Conservation (phyloP, 2,329 filamentous ascomycete species). For the Fusarium sp. region DNA sequence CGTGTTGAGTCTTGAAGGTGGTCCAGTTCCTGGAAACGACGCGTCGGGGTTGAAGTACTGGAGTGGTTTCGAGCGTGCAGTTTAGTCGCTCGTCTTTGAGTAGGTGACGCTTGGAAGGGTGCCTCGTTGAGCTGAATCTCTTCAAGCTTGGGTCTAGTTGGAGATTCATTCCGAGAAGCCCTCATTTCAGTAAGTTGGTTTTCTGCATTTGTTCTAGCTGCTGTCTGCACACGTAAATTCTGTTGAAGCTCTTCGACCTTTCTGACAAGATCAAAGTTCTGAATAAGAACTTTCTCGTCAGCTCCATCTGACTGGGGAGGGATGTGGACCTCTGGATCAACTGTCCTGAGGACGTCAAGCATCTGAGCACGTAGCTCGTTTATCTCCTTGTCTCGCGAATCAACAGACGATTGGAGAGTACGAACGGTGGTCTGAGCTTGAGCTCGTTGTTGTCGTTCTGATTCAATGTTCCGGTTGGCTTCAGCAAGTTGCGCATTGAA, state of each 20-base stretch:
- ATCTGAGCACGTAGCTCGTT: conserved; percentile 83
- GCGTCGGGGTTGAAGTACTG: conserved; percentile 80
- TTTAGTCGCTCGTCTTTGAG: conserved; percentile 71
- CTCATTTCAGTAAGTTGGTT: conserved; percentile 82
- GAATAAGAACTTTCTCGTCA: conserved; percentile 75
- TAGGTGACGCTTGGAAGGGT: conserved; percentile 78
- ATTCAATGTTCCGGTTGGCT: conserved; percentile 88
- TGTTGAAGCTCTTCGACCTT: conserved; percentile 91
- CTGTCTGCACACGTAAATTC: conserved; percentile 83
- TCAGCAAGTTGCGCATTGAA: conserved; percentile 87
- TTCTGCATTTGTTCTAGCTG: conserved; percentile 85
- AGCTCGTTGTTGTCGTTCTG: conserved; percentile 83
- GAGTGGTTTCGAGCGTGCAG: conserved; percentile 70
- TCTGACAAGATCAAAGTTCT: conserved; percentile 84
- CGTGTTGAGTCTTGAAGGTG: conserved; percentile 77
- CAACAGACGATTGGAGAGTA: conserved; percentile 81
- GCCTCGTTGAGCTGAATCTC: conserved; percentile 89
- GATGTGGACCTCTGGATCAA: conserved; percentile 79
- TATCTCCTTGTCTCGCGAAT: conserved; percentile 83
- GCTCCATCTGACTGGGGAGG: conserved; percentile 68
- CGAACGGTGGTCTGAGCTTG: conserved; percentile 89
- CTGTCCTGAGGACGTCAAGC: conserved; percentile 83
- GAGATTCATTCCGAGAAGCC: conserved; percentile 77
- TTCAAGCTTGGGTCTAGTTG: conserved; percentile 79
- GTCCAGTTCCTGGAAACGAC: conserved; percentile 72